Conservation (phyloP, 495 filamentous ascomycete species). For the Collariella sp. region DNA sequence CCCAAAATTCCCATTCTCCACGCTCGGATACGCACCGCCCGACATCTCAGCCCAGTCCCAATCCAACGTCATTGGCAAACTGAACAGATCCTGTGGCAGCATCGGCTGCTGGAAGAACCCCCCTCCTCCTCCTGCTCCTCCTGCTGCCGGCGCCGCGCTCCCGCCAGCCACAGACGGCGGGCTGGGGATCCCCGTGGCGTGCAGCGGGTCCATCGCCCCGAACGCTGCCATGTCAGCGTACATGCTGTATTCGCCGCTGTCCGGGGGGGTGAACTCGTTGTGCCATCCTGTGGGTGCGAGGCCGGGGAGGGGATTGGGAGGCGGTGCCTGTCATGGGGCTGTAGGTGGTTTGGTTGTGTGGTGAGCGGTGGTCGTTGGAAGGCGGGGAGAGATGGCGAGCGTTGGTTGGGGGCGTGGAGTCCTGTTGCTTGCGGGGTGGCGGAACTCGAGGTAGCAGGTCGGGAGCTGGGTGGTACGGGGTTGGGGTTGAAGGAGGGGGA, state of each 20-base stretch:
- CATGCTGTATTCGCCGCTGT: constrained; percentile 31
- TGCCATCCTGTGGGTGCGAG: constrained; percentile 27
- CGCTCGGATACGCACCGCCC: constrained; percentile 42
- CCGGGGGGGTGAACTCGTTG: constrained; percentile 19
- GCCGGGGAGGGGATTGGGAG: constrained; percentile 26
- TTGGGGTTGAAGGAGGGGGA: constrained; percentile 29
- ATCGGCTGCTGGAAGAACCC: constrained; percentile 65
- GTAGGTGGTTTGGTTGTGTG: constrained; percentile 19
- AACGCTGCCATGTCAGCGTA: constrained; percentile 45
- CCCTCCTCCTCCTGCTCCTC: neutral
- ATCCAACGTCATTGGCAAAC: constrained; percentile 91
- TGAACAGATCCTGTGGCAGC: constrained; percentile 94
- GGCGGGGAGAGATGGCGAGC: constrained; percentile 34
- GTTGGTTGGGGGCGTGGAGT: constrained; percentile 2
- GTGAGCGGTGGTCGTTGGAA: constrained; percentile 32
- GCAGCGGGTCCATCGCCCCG: constrained; percentile 20
- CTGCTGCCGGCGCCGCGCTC: neutral
- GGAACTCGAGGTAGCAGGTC: constrained; percentile 27
- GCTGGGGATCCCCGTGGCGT: constrained; percentile 17
- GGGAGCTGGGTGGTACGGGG: constrained; percentile 24
- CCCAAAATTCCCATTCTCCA: constrained; percentile 44
- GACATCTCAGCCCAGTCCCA: constrained; percentile 98
- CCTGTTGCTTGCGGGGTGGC: constrained; percentile 30
- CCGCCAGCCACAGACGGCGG: constrained; percentile 21
- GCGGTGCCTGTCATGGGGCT: constrained; percentile 31